phyloP scores from a whole-genome alignment of 2,329 filamentous ascomycete species.

The Aureobasidium sp. region DNA sequence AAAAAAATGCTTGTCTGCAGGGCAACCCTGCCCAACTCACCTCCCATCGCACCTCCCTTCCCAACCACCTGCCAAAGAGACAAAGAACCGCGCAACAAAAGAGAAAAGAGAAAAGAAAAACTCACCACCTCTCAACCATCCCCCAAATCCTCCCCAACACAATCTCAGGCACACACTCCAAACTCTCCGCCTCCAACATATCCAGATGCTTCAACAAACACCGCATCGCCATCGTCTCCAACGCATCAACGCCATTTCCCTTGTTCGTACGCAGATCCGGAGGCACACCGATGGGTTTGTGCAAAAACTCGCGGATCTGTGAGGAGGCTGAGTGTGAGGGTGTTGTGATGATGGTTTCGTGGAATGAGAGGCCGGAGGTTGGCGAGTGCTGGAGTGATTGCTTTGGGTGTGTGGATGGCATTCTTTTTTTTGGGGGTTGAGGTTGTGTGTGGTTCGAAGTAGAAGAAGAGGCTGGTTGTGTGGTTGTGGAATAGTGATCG shows the following conservation, averaged over 20 bases:
- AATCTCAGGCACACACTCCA: conserved; percentile 14
- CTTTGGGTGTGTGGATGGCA: not conserved
- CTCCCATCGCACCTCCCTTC: too few relatives aligned
- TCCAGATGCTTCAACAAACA: conserved; percentile 16
- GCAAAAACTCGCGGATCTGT: not conserved
- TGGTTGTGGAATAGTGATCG: not conserved
- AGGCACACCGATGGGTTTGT: not conserved
- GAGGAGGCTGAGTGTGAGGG: not conserved
- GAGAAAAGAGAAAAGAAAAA: not conserved
- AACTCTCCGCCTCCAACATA: conserved; percentile 12
- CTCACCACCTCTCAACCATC: conserved; percentile 11
- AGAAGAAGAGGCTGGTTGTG: not conserved
- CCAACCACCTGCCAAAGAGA: too few relatives aligned
- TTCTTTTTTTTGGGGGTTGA: not conserved
- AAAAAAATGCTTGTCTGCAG: not conserved
- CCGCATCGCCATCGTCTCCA: conserved; percentile 15
- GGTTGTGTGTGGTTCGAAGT: not conserved
- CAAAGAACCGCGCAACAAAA: not conserved
- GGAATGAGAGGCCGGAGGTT: not conserved
- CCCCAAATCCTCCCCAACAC: conserved; percentile 16
- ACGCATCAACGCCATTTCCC: conserved; percentile 17
- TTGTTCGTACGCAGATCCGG: not conserved
- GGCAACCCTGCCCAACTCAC: not conserved
- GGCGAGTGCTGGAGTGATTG: not conserved
- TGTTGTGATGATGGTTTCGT: not conserved